A percentile compares a stretch with the other conserved stretches of the same genome.
These are phyloP conservation scores for Pyrenophora teres DNA, from an alignment of 2,329 filamentous ascomycete genomes.

Conservation along the genomic window DNA sequence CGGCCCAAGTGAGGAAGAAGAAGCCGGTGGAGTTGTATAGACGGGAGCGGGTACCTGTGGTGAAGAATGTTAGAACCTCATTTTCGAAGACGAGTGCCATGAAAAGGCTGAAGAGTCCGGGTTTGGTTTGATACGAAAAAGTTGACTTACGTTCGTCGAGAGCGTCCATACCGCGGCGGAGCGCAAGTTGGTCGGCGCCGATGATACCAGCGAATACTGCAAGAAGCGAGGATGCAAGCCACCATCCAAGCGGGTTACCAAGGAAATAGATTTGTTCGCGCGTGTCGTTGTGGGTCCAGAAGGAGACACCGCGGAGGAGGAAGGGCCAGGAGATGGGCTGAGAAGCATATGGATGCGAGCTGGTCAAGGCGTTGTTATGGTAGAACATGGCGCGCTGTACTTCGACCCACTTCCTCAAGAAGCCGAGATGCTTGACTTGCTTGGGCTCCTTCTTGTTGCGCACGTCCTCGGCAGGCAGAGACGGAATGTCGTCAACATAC, in stretches of 20 bases:
- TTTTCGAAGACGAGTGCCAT: slow-evolving; percentile 8
- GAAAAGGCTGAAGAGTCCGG: slow-evolving; percentile 1
- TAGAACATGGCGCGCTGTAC: slow-evolving; percentile 98
- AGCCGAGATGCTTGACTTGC: slow-evolving; percentile 81
- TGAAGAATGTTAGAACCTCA: slow-evolving; percentile 17
- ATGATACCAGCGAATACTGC: slow-evolving; percentile 93
- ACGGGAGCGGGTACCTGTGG: slow-evolving; percentile 79
- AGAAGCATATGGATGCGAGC: slow-evolving; percentile 93
- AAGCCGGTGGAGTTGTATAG: slow-evolving; percentile 99
- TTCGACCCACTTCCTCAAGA: slow-evolving; percentile 94
- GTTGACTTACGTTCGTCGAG: slow-evolving; percentile 82
- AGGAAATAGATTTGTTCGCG: slow-evolving; percentile 98
- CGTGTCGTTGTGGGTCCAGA: slow-evolving; percentile 97
- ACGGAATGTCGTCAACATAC: slow-evolving; percentile 91
- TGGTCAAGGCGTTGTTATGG: slow-evolving; percentile 98
- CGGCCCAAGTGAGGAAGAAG: slow-evolving; percentile 98
- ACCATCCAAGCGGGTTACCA: slow-evolving; percentile 96
- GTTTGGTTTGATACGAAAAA: slow-evolving; percentile 1
- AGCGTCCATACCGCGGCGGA: slow-evolving; percentile 90
- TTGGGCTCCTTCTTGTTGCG: slow-evolving; percentile 77
- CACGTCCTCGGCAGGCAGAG: slow-evolving; percentile 70
- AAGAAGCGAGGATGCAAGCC: slow-evolving; percentile 88
- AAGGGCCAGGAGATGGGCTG: slow-evolving; percentile 98
- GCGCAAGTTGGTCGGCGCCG: slow-evolving; percentile 88
- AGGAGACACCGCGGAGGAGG: slow-evolving; percentile 93